Evolutionary conservation across 192 early-diverging fungal species (phyloP), one percentile per base, ranked within the genome.

Genomic region (Radiomyces spectabilis): DNA sequence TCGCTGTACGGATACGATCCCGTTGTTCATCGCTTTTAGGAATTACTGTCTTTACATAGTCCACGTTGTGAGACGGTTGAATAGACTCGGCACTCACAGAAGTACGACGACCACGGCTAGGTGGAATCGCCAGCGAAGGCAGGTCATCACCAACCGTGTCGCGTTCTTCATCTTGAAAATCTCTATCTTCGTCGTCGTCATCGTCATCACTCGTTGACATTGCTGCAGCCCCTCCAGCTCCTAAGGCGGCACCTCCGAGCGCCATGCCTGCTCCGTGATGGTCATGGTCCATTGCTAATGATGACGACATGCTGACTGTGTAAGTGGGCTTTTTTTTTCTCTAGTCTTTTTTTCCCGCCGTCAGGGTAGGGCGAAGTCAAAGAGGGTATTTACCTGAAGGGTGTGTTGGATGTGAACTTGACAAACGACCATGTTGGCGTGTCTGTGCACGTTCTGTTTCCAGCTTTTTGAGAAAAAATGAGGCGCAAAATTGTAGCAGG

Each of bases 41-140:
- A 57, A 95, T 85, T 55, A 92, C 82, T 39, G 85, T 78, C 68
- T 93, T 93, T 32, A 84, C 80, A 68, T 84, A 95, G 27, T 84
- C 81, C 53, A 84, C 84, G 45, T 80, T 83, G 43, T 80, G 75
- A 12, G 88, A 81, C 12, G 96, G 96, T 16, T 89, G 86, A 86
- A 97, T 92, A 34, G 92, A 94, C 70, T 98, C 94, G 27, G 96
- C 94, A 31, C 84, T 88, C 56, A 97, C 92, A 18, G 92, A 94
- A 33, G 93, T 89, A 51, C 96, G 88, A 24, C 94, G 87, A 6
- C 89, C 92, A 10, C 90, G 81, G 69, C 92, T 90, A 44, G 80
- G 76, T 33, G 83, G 78, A 13, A 79, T 68, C n/a, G 31, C 42
- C 19, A 59, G 45, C 1, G 57, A n/a, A 10, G 41, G 30, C 21